Conservation (phyloP, 371 early-diverging fungal species). For the Paraphysoderma sedebokerense region DNA sequence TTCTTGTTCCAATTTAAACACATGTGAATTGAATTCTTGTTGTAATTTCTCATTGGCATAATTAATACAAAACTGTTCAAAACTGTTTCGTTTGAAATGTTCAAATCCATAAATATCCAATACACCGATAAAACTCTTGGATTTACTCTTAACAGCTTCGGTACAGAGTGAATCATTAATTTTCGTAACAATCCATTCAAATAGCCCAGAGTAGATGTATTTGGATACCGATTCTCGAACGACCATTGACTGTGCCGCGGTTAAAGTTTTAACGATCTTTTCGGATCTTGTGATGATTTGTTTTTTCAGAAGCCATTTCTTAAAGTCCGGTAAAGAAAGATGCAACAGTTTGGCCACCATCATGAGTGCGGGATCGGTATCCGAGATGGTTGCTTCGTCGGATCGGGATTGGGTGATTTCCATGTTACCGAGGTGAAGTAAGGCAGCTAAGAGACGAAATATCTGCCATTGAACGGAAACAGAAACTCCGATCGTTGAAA, state of each 20-base stretch:
- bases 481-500: conserved; percentile 69
- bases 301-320: conserved; percentile 73
- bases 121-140: conserved; percentile 74
- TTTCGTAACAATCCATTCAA: conserved; percentile 80
- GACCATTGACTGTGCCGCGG: conserved; percentile 50
- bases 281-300: conserved; percentile 77
- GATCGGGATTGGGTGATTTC: conserved; percentile 27
- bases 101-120: conserved; percentile 95
- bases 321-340: conserved; percentile 52
- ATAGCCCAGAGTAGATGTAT: conserved; percentile 78
- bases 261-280: conserved; percentile 60
- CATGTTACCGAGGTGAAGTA: conserved; percentile 86
- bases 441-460: conserved; percentile 69
- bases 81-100: conserved; percentile 94
- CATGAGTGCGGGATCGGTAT: conserved; percentile 45
- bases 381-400: conserved; percentile 42
- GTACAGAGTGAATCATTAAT: conserved; percentile 64
- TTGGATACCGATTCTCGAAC: conserved; percentile 87
- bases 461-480: conserved; percentile 75
- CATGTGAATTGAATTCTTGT: conserved; percentile 89
- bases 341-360: conserved; percentile 51
- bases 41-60: conserved; percentile 96
- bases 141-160: conserved; percentile 27
- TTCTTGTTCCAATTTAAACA: conserved; percentile 89
- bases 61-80: conserved; percentile 99